Base-by-base conservation (phyloP, 768 basidiomycete genomes). In the Mycena rosella region DNA sequence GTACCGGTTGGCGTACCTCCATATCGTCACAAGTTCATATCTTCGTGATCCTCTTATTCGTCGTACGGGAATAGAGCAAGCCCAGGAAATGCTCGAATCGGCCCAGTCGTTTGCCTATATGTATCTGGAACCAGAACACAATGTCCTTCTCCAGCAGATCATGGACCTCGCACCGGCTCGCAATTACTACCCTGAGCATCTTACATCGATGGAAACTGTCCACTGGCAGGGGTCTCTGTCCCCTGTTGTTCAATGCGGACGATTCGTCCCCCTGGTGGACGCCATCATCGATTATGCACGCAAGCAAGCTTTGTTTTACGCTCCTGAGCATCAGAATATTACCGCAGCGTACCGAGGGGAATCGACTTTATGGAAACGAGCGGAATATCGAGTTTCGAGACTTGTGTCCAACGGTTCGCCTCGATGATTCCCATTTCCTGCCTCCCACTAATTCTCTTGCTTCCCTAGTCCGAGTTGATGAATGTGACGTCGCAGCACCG, bases 61-160 rank as follows among this genome's bases (percentile, higher is more conserved):
- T 20, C 80, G 80, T 10, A 83, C 82, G 0, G 86, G 86, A 5
- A 80, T 81, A 1, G 80, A 84, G 44, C 79, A 86, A 51, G 85
- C 85, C 0, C 69, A 86, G 22, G 69, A 75, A 53, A 72, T 81
- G 48, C 73, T 87, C 27, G 65, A 65, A 14, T 83, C 83, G 0
- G 80, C 82, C 8, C 65, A 75, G 11, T 81, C 74, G 40, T 74
- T 67, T 34, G 85, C 86, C 0, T 85, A 87, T 60, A 79, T 81
- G 74, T 72, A 61, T 48, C 73, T 85, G 17, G 64, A 65, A 24
- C 1, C 38, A 13, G 68, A 72, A 2, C 80, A 84, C n/a, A 52
- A 72, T 5, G 61, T 72, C 18, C 73, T 84, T 34, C 72, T 87
- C 14, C 57, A 59, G 11, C 64, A 69, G 34, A 83, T 86, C 32